These are phyloP conservation scores for Tetrapisispora taiwanensis DNA, from an alignment of 805 yeast genomes.

Conservation along the genomic window DNA sequence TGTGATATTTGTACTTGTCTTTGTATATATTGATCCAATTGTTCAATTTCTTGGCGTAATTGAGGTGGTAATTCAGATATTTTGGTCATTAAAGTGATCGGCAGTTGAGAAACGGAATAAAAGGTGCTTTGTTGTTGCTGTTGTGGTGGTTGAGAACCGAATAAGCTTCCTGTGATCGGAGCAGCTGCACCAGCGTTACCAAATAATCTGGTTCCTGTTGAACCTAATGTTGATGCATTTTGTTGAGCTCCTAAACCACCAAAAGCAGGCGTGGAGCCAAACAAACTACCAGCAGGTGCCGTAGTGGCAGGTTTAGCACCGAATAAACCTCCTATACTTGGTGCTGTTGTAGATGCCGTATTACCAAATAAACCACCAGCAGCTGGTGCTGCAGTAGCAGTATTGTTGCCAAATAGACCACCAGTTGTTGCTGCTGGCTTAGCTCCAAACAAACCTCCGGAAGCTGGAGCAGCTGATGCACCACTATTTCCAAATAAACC, in stretches of 20 bases:
- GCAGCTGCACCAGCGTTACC: slow-evolving; percentile 12
- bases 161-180: slow-evolving; percentile 7
- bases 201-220: slow-evolving; percentile 22
- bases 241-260: slow-evolving; percentile 6
- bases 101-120: slow-evolving; percentile 35
- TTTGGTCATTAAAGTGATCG: slow-evolving; percentile 62
- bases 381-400: slow-evolving; percentile 4
- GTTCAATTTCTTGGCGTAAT: slow-evolving; percentile 58
- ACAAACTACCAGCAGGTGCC: slow-evolving; percentile 25
- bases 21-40: slow-evolving; percentile 61
- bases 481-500: slow-evolving; percentile 23
- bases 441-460: slow-evolving; percentile 22
- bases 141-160: slow-evolving; percentile 20
- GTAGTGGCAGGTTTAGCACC: slow-evolving; percentile 14
- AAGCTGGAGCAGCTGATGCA: neutral
- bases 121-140: slow-evolving; percentile 30
- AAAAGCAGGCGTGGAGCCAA: slow-evolving; percentile 14
- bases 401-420: slow-evolving; percentile 17
- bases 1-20: slow-evolving; percentile 66
- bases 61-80: slow-evolving; percentile 66
- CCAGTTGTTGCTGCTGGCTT: slow-evolving; percentile 10
- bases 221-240: slow-evolving; percentile 10
- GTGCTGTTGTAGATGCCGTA: slow-evolving; percentile 5
- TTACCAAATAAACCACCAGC: slow-evolving; percentile 19
- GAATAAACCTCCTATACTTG: slow-evolving; percentile 10